These are phyloP conservation scores for Coffea canephora DNA, from an alignment of 257 asterid species.

Conservation along the genomic window DNA sequence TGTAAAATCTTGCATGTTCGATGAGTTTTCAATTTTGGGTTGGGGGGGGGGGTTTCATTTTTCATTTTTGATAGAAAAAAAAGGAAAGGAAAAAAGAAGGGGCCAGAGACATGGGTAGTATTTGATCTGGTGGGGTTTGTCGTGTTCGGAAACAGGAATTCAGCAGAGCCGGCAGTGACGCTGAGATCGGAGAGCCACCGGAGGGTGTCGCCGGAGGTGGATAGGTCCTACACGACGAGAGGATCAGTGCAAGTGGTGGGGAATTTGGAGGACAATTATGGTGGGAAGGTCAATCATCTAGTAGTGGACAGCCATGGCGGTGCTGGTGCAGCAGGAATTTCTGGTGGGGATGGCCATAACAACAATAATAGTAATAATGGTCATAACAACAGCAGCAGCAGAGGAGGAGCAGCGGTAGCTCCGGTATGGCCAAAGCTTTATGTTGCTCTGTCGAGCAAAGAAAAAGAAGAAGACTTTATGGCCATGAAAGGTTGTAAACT, in stretches of 20 bases:
- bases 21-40: background rate
- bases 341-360: constrained; percentile 6
- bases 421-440: constrained; percentile 35
- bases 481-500: constrained; percentile 55
- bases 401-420: constrained; percentile 9
- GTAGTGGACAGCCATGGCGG: background rate
- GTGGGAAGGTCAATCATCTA: constrained; percentile 11
- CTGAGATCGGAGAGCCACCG: constrained; percentile 25
- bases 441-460: constrained; percentile 32
- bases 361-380: background rate
- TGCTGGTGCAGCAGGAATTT: background rate
- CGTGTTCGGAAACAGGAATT: constrained; percentile 25
- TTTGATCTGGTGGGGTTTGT: background rate
- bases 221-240: constrained; percentile 34
- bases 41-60: background rate
- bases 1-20: background rate
- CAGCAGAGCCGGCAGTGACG: constrained; percentile 27
- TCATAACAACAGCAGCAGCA: background rate
- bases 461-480: constrained; percentile 48
- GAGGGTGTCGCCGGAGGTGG: constrained; percentile 35
- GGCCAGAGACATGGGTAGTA: background rate
- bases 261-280: constrained; percentile 11
- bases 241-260: constrained; percentile 22
- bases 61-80: background rate
- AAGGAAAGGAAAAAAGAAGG: background rate